Evolutionary conservation across 768 basidiomycete species (phyloP).

Genomic region (Tremella mesenterica): DNA sequence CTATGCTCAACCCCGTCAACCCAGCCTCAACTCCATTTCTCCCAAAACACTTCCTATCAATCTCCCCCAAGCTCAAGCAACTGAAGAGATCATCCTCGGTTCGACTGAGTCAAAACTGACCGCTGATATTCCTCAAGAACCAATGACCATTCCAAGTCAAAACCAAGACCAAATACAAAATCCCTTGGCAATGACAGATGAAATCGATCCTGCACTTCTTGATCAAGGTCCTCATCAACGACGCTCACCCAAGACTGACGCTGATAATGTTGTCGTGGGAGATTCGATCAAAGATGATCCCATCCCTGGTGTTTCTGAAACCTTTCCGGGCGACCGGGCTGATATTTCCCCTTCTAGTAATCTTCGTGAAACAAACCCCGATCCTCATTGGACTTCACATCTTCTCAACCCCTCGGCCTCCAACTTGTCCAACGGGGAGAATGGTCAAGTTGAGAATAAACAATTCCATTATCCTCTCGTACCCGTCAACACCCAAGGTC

Average conservation of each 20-base stretch:
- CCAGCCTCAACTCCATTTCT: neutral
- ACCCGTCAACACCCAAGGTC: neutral
- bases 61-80: neutral
- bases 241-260: neutral
- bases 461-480: no score
- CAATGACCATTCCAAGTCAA: neutral
- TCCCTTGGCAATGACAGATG: no score
- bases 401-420: neutral
- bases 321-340: neutral
- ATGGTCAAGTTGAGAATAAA: neutral
- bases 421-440: no score
- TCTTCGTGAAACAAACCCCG: neutral
- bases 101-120: neutral
- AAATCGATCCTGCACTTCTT: no score
- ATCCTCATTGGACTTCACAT: neutral
- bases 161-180: neutral
- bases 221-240: no score
- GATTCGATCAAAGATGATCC: neutral
- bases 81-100: neutral
- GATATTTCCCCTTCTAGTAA: neutral
- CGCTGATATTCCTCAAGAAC: neutral
- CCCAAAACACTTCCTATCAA: neutral
- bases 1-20: neutral
- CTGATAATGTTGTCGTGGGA: neutral
- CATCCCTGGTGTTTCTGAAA: neutral